A percentile compares a stretch with the other conserved stretches of the same genome.
Evolutionary conservation across 2,329 filamentous ascomycete genomes (phyloP).

Genomic region (Hypoxylon sp.): DNA sequence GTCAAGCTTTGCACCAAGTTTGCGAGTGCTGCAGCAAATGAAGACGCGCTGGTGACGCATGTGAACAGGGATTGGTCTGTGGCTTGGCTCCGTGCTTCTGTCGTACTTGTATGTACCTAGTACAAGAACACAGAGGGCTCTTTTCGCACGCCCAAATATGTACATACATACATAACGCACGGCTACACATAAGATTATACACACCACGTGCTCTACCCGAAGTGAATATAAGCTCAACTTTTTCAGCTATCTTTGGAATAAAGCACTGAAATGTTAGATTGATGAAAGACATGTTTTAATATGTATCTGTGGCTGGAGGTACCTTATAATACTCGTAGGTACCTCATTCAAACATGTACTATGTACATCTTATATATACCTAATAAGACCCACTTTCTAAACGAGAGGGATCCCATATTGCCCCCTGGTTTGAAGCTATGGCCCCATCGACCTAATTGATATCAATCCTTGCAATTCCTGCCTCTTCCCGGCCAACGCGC

Average conservation of each 20-base stretch:
- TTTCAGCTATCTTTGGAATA: no score
- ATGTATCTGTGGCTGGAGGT: conserved; percentile 16
- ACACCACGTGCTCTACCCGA: background rate
- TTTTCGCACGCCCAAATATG: background rate
- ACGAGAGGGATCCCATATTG: conserved; percentile 6
- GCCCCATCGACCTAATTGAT: conserved; percentile 33
- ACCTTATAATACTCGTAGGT: no score
- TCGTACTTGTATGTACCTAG: conserved; percentile 2
- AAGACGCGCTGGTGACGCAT: conserved; percentile 44
- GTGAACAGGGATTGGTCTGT: conserved; percentile 37
- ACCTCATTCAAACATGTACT: conserved; percentile 1
- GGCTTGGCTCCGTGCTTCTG: conserved; percentile 23
- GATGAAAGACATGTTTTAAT: no score
- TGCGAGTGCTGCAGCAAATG: conserved; percentile 31
- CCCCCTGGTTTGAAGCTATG: conserved; percentile 33
- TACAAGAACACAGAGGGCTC: background rate
- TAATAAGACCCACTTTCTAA: conserved; percentile 22
- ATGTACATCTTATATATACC: conserved; percentile 9
- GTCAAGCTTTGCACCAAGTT: conserved; percentile 25
- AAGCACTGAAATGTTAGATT: no score
- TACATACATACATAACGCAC: no score
- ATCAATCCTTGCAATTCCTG: conserved; percentile 4
- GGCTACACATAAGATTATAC: background rate
- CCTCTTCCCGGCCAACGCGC: conserved; percentile 39
- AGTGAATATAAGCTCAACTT: background rate